phyloP scores from a whole-genome alignment of 2,329 filamentous ascomycete genomes.

The Ophiocordyceps camponoti-leonardi region DNA sequence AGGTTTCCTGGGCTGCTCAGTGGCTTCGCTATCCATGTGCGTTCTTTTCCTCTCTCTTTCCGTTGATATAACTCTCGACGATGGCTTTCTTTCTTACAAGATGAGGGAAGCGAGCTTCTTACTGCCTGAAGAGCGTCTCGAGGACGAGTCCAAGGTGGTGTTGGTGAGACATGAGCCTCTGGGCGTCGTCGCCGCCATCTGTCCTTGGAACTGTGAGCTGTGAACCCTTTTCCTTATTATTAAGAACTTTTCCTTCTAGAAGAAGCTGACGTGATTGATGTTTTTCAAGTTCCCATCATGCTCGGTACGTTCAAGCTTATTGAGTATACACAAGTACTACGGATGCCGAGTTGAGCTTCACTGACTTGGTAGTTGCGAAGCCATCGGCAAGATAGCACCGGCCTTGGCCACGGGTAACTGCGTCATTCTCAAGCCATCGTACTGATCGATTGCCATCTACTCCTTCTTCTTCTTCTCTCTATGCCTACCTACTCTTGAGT shows the following conservation, averaged over 20 bases:
- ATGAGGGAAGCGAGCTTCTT: neutral
- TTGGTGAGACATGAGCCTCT: constrained; percentile 10
- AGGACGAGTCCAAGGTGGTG: neutral
- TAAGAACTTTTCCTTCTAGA: neutral
- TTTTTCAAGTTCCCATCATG: constrained; percentile 9
- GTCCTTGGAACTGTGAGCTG: constrained; percentile 34
- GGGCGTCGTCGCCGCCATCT: constrained; percentile 22
- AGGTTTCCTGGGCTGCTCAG: neutral
- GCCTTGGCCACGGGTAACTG: constrained; percentile 27
- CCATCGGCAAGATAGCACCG: constrained; percentile 33
- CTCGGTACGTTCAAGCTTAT: constrained; percentile 5
- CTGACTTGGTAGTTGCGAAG: constrained; percentile 12
- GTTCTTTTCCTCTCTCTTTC: neutral
- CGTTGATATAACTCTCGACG: too few relatives aligned
- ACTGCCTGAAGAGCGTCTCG: neutral
- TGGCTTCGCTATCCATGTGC: constrained; percentile 1
- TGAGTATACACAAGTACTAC: too few relatives aligned
- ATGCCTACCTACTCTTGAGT: too few relatives aligned
- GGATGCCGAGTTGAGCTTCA: neutral
- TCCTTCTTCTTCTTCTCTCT: too few relatives aligned
- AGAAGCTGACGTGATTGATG: neutral
- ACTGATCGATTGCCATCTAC: too few relatives aligned
- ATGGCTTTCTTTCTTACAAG: too few relatives aligned
- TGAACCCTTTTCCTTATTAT: neutral
- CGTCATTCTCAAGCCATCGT: constrained; percentile 34